Conservation (phyloP, 1,139 yeast genomes). For the Saccharomyces hybrid region DNA sequence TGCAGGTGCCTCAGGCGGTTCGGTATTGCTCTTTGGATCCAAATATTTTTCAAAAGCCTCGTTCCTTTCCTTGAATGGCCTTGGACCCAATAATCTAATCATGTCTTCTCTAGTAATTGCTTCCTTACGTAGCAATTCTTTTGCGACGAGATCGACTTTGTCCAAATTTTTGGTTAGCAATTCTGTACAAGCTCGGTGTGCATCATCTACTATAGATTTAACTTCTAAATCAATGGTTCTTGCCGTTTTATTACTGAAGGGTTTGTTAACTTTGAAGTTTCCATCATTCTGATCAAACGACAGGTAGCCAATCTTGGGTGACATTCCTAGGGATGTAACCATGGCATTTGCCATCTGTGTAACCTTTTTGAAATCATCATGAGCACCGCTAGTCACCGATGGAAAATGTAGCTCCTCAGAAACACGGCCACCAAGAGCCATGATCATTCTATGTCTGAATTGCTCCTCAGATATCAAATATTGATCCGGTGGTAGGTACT, state of each 20-base stretch:
- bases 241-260: slow-evolving; percentile 85
- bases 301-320: slow-evolving; percentile 72
- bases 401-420: slow-evolving; percentile 87
- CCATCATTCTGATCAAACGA: slow-evolving; percentile 57
- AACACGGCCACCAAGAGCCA: slow-evolving; percentile 96
- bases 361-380: slow-evolving; percentile 94
- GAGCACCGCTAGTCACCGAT: slow-evolving; percentile 90
- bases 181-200: slow-evolving; percentile 60
- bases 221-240: slow-evolving; percentile 75
- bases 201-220: slow-evolving; percentile 68
- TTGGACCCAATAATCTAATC: slow-evolving; percentile 75
- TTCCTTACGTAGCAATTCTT: slow-evolving; percentile 74
- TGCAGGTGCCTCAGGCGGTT: slow-evolving; percentile 2
- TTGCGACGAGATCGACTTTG: slow-evolving; percentile 79
- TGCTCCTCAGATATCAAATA: slow-evolving; percentile 74
- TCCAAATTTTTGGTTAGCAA: slow-evolving; percentile 61
- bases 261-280: slow-evolving; percentile 57
- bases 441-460: slow-evolving; percentile 81
- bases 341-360: slow-evolving; percentile 88
- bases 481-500: slow-evolving; percentile 90
- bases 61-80: slow-evolving; percentile 84
- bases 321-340: slow-evolving; percentile 93
- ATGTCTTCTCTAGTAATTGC: slow-evolving; percentile 86
- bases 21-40: slow-evolving; percentile 20
- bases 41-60: slow-evolving; percentile 89